These are phyloP conservation scores for Podospora didyma DNA, from an alignment of 495 filamentous ascomycete genomes.

Conservation along the genomic window DNA sequence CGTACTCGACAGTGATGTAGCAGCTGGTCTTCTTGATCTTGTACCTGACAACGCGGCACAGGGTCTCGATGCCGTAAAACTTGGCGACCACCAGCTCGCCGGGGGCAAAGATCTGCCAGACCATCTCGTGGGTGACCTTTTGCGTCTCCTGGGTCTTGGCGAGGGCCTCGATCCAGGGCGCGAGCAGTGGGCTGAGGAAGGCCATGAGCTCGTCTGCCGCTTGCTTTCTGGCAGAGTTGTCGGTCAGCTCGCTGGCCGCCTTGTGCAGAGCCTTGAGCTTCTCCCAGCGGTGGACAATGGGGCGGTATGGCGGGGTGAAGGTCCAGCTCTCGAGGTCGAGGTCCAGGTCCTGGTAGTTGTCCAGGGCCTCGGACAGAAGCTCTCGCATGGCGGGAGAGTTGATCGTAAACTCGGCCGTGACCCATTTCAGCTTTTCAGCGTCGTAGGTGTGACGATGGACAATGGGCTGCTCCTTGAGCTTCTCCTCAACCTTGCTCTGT, in stretches of 20 bases:
- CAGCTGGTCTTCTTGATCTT: background rate
- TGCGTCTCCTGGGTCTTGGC: slow-evolving; percentile 11
- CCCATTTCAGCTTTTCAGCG: slow-evolving; percentile 12
- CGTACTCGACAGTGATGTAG: slow-evolving; percentile 31
- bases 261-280: slow-evolving; percentile 27
- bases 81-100: slow-evolving; percentile 20
- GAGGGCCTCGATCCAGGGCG: slow-evolving; percentile 41
- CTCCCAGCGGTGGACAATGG: slow-evolving; percentile 59
- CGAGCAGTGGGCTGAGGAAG: slow-evolving; percentile 50
- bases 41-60: slow-evolving; percentile 13
- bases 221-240: slow-evolving; percentile 22
- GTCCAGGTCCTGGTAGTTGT: slow-evolving; percentile 53
- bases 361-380: slow-evolving; percentile 43
- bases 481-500: slow-evolving; percentile 1
- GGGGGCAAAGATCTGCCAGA: slow-evolving; percentile 36
- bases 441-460: slow-evolving; percentile 18
- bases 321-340: slow-evolving; percentile 48
- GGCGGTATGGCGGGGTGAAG: slow-evolving; percentile 48
- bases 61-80: slow-evolving; percentile 14
- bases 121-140: slow-evolving; percentile 10
- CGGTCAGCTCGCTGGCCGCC: slow-evolving; percentile 18
- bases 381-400: slow-evolving; percentile 26
- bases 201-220: slow-evolving; percentile 45
- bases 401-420: slow-evolving; percentile 20
- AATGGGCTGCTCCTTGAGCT: slow-evolving; percentile 10